Evolutionary conservation across 2,329 filamentous ascomycete genomes (phyloP).

Genomic region (Thelonectria discophora): DNA sequence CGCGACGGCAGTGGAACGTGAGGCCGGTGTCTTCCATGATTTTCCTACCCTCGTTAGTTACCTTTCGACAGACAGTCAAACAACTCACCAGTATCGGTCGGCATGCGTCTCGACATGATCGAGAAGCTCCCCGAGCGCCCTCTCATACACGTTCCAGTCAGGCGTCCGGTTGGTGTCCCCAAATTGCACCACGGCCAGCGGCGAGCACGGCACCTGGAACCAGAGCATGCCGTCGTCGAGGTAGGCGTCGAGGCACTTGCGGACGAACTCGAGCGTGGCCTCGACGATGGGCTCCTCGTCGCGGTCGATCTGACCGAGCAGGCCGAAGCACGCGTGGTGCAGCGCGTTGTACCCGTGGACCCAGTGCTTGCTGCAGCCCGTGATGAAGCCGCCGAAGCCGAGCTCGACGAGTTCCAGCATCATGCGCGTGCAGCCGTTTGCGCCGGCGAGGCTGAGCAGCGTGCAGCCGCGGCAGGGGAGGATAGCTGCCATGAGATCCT

Average conservation of each 20-base stretch:
- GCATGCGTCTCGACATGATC: conserved; percentile 29
- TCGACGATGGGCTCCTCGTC: conserved; percentile 15
- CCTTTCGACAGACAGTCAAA: neutral
- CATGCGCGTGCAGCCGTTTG: neutral
- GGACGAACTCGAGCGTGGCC: conserved; percentile 19
- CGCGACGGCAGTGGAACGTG: neutral
- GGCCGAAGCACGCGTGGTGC: conserved; percentile 24
- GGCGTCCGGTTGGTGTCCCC: neutral
- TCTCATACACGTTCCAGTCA: conserved; percentile 14
- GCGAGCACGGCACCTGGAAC: conserved; percentile 30
- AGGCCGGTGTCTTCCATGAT: conserved; percentile 27
- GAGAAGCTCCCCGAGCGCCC: conserved; percentile 28
- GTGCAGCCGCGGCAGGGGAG: conserved; percentile 38
- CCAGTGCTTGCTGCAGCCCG: conserved; percentile 36
- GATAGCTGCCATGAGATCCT: conserved; percentile 28
- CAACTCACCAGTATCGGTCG: conserved; percentile 33
- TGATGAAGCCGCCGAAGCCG: conserved; percentile 31
- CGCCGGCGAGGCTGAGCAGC: conserved; percentile 36
- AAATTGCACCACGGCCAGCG: conserved; percentile 32
- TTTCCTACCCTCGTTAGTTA: conserved; percentile 30
- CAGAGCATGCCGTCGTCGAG: conserved; percentile 30
- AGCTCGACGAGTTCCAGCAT: conserved; percentile 36
- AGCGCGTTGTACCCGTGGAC: conserved; percentile 36
- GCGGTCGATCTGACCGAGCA: conserved; percentile 23
- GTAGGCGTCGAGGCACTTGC: conserved; percentile 35